Evolutionary conservation across 106 monocot species (phyloP).

Genomic region (Xerophyta viscosa): DNA sequence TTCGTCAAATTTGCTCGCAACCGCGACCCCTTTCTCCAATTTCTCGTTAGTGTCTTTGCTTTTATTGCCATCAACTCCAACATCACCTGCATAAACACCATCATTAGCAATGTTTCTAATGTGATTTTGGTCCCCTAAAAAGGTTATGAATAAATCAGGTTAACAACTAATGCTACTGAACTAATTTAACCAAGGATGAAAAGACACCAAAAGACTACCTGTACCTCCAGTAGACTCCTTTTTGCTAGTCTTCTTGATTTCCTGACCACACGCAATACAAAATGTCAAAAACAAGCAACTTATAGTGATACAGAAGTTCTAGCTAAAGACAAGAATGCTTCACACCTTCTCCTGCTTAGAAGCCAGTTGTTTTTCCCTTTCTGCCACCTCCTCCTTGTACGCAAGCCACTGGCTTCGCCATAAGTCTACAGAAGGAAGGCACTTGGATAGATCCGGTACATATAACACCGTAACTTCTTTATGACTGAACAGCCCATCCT

Average conservation of each 20-base stretch:
- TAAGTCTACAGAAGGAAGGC: constrained; percentile 73
- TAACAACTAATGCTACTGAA: too few species aligned
- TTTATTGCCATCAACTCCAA: constrained; percentile 13
- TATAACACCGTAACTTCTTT: constrained; percentile 89
- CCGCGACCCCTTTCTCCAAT: not conserved
- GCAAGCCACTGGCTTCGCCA: constrained; percentile 77
- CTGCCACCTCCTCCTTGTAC: constrained; percentile 26
- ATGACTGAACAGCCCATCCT: constrained; percentile 78
- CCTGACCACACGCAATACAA: not conserved
- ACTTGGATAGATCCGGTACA: constrained; percentile 75
- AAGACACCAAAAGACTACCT: not conserved
- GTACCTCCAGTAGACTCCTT: constrained; percentile 43
- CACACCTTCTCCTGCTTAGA: constrained; percentile 55
- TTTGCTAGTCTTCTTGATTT: constrained; percentile 4
- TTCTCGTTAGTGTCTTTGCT: constrained; percentile 22
- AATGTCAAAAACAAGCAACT: not conserved
- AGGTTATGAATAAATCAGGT: too few species aligned
- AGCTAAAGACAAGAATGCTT: not conserved
- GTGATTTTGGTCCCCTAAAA: constrained; percentile 20
- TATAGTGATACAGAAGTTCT: not conserved
- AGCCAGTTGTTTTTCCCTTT: constrained; percentile 25
- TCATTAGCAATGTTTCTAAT: constrained; percentile 15
- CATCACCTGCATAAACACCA: constrained; percentile 12
- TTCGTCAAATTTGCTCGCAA: constrained; percentile 1
- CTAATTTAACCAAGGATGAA: not conserved